phyloP scores from a whole-genome alignment of 305 asterid genomes.

The Plantago lanceolata region DNA sequence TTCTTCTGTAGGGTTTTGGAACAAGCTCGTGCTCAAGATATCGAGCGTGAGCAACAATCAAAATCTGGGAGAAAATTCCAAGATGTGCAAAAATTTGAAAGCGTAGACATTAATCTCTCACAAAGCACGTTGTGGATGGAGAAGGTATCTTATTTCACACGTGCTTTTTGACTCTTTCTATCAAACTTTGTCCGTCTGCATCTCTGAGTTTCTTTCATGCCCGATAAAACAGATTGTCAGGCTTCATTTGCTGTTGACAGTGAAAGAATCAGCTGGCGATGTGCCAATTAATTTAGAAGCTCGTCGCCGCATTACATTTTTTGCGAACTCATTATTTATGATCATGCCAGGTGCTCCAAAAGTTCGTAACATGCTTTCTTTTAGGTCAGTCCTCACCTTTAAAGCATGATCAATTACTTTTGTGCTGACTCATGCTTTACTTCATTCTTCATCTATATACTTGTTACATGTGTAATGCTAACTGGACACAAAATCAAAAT shows the following conservation, averaged over 20 bases:
- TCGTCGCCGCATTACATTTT: slow-evolving; percentile 89
- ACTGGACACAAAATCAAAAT: neutral
- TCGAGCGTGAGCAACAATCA: slow-evolving; percentile 15
- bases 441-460: neutral
- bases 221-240: slow-evolving; percentile 63
- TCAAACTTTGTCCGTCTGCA: slow-evolving; percentile 10
- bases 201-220: slow-evolving; percentile 18
- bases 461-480: neutral
- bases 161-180: neutral
- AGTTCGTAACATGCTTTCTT: slow-evolving; percentile 96
- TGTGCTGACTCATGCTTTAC: slow-evolving; percentile 25
- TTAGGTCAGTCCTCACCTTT: slow-evolving; percentile 61
- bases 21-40: slow-evolving; percentile 34
- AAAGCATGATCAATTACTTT: slow-evolving; percentile 19
- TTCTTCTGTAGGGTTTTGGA: slow-evolving; percentile 51
- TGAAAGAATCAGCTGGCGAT: slow-evolving; percentile 91
- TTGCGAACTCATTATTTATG: slow-evolving; percentile 95
- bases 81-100: slow-evolving; percentile 76
- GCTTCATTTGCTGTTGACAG: slow-evolving; percentile 89
- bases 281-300: slow-evolving; percentile 96
- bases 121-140: slow-evolving; percentile 69
- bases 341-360: slow-evolving; percentile 91
- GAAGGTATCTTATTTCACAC: slow-evolving; percentile 47
- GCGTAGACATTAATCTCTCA: slow-evolving; percentile 51
- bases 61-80: slow-evolving; percentile 3